phyloP scores from a whole-genome alignment of 2,329 filamentous ascomycete genomes.

The Aspergillus brasiliensis region DNA sequence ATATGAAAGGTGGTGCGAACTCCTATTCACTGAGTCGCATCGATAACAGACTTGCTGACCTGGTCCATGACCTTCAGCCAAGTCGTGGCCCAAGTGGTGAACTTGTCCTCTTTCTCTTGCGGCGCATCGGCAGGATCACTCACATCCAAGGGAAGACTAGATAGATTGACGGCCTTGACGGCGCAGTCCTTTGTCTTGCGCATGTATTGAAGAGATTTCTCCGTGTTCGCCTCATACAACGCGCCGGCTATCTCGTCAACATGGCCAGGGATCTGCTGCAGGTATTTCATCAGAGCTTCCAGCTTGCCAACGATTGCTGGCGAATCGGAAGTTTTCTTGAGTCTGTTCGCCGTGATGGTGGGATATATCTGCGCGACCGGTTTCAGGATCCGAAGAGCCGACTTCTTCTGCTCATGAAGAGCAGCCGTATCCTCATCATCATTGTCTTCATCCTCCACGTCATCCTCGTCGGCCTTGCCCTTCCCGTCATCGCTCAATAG shows the following conservation, averaged over 20 bases:
- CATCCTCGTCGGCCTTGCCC: slow-evolving; percentile 21
- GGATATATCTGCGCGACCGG: slow-evolving; percentile 48
- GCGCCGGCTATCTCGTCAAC: slow-evolving; percentile 51
- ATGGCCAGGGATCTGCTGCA: slow-evolving; percentile 42
- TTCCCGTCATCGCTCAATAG: slow-evolving; percentile 34
- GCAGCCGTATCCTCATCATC: slow-evolving; percentile 35
- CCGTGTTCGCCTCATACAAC: slow-evolving; percentile 45
- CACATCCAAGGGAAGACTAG: slow-evolving; percentile 71
- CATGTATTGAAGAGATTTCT: slow-evolving; percentile 37
- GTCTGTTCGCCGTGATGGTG: slow-evolving; percentile 44
- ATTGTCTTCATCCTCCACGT: slow-evolving; percentile 23
- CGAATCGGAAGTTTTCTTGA: slow-evolving; percentile 37
- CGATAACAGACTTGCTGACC: slow-evolving; percentile 35
- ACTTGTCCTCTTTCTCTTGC: slow-evolving; percentile 69
- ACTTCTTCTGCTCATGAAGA: slow-evolving; percentile 44
- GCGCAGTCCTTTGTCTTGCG: slow-evolving; percentile 47
- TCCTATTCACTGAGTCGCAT: slow-evolving; percentile 1
- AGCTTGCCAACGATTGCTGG: slow-evolving; percentile 30
- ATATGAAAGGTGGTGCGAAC: not conserved
- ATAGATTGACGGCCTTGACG: slow-evolving; percentile 69
- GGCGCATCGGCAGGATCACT: slow-evolving; percentile 59
- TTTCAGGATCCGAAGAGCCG: slow-evolving; percentile 45
- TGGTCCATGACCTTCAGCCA: slow-evolving; percentile 53
- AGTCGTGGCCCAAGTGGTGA: slow-evolving; percentile 72
- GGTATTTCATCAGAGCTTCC: slow-evolving; percentile 36